A percentile compares a stretch with the other conserved stretches of the same genome.
Conservation (phyloP, 2,329 filamentous ascomycete species). For the Cercospora sp. region DNA sequence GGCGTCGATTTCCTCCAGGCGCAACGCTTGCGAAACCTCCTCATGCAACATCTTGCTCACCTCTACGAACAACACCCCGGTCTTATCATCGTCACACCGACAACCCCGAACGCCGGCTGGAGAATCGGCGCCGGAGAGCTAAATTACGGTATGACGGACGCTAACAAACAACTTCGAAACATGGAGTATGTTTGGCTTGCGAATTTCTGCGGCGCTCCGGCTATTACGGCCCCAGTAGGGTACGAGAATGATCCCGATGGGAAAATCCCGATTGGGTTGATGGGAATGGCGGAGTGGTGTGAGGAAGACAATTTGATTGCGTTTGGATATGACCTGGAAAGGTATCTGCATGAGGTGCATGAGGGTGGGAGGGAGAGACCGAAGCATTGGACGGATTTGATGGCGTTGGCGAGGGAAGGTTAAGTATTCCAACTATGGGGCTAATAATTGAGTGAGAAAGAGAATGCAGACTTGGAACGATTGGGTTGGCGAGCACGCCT, state of each 20-base stretch:
- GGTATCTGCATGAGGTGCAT: conserved; percentile 44
- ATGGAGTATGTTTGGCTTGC: conserved; percentile 88
- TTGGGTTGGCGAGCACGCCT: neutral
- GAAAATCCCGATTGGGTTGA: conserved; percentile 55
- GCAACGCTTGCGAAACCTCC: conserved; percentile 69
- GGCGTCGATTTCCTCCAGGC: conserved; percentile 70
- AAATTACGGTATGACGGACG: conserved; percentile 67
- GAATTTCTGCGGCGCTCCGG: conserved; percentile 77
- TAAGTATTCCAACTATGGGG: neutral
- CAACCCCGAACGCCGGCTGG: conserved; percentile 75
- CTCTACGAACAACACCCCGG: conserved; percentile 71
- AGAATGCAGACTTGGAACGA: neutral
- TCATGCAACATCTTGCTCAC: conserved; percentile 76
- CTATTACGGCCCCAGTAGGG: conserved; percentile 72
- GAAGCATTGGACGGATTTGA: conserved; percentile 43
- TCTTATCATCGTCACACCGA: conserved; percentile 76
- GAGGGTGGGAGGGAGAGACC: conserved; percentile 41
- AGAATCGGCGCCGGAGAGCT: conserved; percentile 58
- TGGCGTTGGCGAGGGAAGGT: conserved; percentile 28
- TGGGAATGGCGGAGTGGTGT: conserved; percentile 58
- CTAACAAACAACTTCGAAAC: conserved; percentile 68
- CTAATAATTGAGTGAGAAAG: neutral
- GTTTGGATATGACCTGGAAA: conserved; percentile 55
- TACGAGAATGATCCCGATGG: conserved; percentile 62
- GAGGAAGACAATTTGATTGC: conserved; percentile 54